Base-by-base conservation (phyloP, 208 protist genomes). In the Wallacemonas sp. region DNA sequence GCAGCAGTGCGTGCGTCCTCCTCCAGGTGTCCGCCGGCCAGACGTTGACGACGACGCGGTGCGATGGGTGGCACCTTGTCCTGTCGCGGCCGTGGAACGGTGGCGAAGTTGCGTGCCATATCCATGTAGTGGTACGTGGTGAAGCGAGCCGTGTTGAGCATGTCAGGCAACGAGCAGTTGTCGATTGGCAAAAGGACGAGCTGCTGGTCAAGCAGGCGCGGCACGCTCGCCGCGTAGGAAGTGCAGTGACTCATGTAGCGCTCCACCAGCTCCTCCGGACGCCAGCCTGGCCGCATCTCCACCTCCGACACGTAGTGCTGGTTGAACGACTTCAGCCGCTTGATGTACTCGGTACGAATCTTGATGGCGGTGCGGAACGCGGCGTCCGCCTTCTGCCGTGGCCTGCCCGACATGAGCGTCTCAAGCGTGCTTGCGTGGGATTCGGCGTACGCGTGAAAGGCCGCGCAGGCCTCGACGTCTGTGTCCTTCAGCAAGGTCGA, bases 281-380 rank as follows among this genome's bases (percentile, higher is more conserved):
- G 58, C 55, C 81, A 68, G 22, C 71, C 38, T 3, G 84, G 76
- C 29, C 33, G 39, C 52, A 91, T 36, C 52, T 87, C 76, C 26
- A 66, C 80, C 26, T 52, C 73, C 37, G 71, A 60, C 24, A 68
- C 67, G 66, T 83, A 89, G 27, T 71, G 66, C 30, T 66, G 59
- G 62, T 82, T 91, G 72, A 91, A 91, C 13, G 68, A 55, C 59
- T 86, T 91, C 71, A 94, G 81, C 36, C 81, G 83, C 50, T 92
- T 83, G 60, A 94, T 85, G 73, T 89, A 87, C 68, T 92, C 85
- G 50, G 73, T 79, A 44, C 89, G 80, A 1, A 75, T 73, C 62
- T 89, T 87, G 32, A 92, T 77, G 58, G 73, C 72, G 1, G 62
- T 66, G 45, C 90, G 88, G 60, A 84, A 75, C 1, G 85, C 85